Evolutionary conservation across 139 green algal genomes (phyloP), one percentile per base, ranked within the genome.

Genomic region (Volvox reticuliferus): DNA sequence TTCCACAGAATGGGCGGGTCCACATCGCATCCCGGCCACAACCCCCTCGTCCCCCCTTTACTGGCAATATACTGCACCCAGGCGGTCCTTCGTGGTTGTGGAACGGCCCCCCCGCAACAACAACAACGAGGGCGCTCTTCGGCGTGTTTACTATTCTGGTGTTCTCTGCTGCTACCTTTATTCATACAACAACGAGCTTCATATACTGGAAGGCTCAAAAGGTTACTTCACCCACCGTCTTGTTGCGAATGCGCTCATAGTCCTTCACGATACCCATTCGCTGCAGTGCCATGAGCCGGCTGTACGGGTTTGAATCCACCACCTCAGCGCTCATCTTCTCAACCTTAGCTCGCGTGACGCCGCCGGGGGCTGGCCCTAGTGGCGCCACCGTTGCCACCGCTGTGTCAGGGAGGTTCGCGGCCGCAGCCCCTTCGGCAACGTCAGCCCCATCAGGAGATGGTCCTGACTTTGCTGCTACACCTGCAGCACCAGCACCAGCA

Each of bases 231-330:
- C 94, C 26, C 77, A 98, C 95, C 78, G 95, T 98, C 77, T 95
- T 95, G 14, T 93, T 61, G 0, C 98, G 94, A 82, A 99, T 99
- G 77, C 88, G 86, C 90, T 99, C 94, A 71, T 99, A 99, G 92
- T 99, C 95, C 87, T 98, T 91, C 0, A 99, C 98, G 36, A 99
- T 98, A 50, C 98, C 98, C 98, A 99, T 99, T 55, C 96, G 96
- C 95, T 99, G 97, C 91, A 99, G 93, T 19, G 97, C 97, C 97
- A 99, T 99, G 30, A 99, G 94, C 5, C 97, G 93, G 89, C 94
- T 97, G 97, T 99, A 99, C 0, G 97, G 97, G 92, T 99, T 99
- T 88, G 84, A 94, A 92, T 98, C 97, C 65, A 97, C 94, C 67
- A 98, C 97, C 92, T 99, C 97, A 21, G 78, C 95, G 63, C 94